These are phyloP conservation scores for Scalesia atractyloides DNA, from an alignment of 129 eudicot species.

Conservation along the genomic window DNA sequence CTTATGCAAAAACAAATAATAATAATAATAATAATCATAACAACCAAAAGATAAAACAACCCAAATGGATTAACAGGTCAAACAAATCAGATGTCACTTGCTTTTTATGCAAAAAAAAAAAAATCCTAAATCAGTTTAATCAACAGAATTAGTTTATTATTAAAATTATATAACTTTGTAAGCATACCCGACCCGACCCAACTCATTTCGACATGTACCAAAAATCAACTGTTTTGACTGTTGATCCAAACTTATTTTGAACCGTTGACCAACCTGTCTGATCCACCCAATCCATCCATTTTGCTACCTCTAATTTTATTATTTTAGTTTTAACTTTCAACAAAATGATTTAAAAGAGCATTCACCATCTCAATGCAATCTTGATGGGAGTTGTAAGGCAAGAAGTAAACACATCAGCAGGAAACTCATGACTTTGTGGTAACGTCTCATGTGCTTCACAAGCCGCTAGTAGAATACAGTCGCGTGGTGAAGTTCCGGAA, in stretches of 20 bases:
- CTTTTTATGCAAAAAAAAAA: too few species aligned
- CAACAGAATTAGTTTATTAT: neutral
- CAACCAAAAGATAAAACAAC: neutral
- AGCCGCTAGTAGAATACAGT: conserved; percentile 93
- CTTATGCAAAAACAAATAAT: neutral
- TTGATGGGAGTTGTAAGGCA: conserved; percentile 99
- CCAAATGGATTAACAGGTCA: too few species aligned
- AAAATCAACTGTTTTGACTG: neutral
- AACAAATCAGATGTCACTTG: too few species aligned
- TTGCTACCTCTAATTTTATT: neutral
- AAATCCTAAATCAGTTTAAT: too few species aligned
- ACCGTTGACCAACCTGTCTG: neutral
- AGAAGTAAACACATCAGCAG: conserved; percentile 97
- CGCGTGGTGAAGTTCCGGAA: conserved; percentile 66
- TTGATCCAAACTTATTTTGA: neutral
- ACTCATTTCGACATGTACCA: neutral
- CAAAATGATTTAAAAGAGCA: conserved; percentile 4
- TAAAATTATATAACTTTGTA: neutral
- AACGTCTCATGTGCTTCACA: conserved; percentile 98
- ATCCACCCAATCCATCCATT: neutral
- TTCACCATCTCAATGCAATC: conserved; percentile 97
- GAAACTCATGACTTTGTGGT: conserved; percentile 96
- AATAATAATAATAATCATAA: neutral
- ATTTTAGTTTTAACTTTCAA: neutral
- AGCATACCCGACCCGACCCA: neutral